Base-by-base conservation (phyloP, 2,329 filamentous ascomycete genomes). In the Penicillium sp. region DNA sequence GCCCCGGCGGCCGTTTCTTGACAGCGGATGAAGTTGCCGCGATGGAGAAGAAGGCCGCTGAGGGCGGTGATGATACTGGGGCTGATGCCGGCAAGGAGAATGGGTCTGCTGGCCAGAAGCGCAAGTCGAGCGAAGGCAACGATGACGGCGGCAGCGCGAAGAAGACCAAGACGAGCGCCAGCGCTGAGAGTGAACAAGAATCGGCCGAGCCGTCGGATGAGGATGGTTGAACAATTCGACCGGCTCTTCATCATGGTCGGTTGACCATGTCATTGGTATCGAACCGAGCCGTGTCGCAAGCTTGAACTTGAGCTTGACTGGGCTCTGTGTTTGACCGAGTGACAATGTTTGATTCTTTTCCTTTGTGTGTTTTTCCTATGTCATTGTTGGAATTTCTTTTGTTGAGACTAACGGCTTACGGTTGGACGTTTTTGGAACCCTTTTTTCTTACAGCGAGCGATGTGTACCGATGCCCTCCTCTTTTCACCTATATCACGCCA, bases 21-120 rank as follows among this genome's bases (percentile, higher is more conserved):
- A 99, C 95, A 0, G 94, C 95, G 1, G 95, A 98, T 58, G 95
- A 99, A 75, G 93, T 97, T 4, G 92, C 92, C 6, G 89, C 90
- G 52, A 92, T 96, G 81, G 93, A 96, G 71, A 86, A 87, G 67
- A 84, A 82, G 50, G 85, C 85, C 68, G 79, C 67, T 2, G 65
- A 66, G 3, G 66, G 65, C 6, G 61, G 67, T 27, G 58, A 55
- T 16, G 55, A 59, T 18, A 55, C 61, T 22, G 64, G 66, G 11
- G 58, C 77, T 66, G 73, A 64, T 70, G 73, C 51, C 74, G 73
- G 40, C 72, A 73, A 63, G 73, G 74, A 74, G 58, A 75, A 68
- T 55, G 65, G 68, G 53, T 70, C 72, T 54, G 73, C 72, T 53
- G 74, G 72, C 36, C 77, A 77, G 60, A 85, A 85, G 70, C 77